Percentiles rank a stretch among this genome's conserved stretches.
Evolutionary conservation across 1,284 basidiomycete genomes (phyloP).

Genomic region (Flammula alnicola): DNA sequence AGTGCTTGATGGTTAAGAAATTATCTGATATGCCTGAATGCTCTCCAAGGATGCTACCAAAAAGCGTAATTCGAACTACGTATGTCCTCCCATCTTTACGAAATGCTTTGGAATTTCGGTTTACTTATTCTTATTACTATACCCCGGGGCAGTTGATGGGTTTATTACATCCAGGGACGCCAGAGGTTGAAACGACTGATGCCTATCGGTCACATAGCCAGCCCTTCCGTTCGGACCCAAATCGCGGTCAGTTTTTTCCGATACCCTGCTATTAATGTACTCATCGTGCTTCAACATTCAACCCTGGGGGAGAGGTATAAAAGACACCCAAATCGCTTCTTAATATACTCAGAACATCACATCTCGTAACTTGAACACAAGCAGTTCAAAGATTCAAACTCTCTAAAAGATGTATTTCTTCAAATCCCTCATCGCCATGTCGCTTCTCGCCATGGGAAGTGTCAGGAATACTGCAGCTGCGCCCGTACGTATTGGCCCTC

Average conservation of each 20-base stretch:
- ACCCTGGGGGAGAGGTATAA: background rate
- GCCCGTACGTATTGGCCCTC: background rate
- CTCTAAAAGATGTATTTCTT: background rate
- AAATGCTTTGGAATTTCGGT: too few relatives aligned
- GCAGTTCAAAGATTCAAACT: background rate
- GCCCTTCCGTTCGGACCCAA: background rate
- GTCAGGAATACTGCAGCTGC: background rate
- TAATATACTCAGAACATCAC: too few relatives aligned
- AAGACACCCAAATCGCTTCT: background rate
- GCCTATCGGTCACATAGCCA: constrained; percentile 7
- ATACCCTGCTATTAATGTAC: background rate
- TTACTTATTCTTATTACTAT: background rate
- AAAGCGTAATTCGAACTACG: too few relatives aligned
- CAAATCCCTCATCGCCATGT: background rate
- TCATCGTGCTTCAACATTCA: background rate
- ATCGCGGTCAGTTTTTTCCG: background rate
- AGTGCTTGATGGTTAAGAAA: too few relatives aligned
- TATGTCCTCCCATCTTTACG: too few relatives aligned
- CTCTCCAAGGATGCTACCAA: too few relatives aligned
- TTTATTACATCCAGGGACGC: too few relatives aligned
- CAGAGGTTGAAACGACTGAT: background rate
- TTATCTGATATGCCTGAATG: too few relatives aligned
- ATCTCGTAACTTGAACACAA: background rate
- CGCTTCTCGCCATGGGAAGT: background rate
- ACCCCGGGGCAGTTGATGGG: background rate